Base-by-base conservation (phyloP, 2,329 filamentous ascomycete species). In the Sclerotinia borealis region DNA sequence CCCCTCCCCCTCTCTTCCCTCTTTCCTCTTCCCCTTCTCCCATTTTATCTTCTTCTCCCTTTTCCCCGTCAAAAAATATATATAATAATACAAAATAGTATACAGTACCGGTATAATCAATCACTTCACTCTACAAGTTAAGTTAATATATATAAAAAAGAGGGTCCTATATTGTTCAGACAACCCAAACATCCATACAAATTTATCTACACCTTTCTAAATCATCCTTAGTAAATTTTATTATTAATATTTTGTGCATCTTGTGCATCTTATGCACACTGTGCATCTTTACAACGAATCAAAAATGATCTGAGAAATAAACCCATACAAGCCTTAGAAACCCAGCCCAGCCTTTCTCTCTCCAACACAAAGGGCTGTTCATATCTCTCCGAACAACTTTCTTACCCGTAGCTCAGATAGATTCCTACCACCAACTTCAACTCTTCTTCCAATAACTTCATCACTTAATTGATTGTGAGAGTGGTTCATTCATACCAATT, bases 391-490 rank as follows among this genome's bases (percentile, higher is more conserved):
- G 52, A 56, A 43, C 52, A 56, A 43, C 52, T 43, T 43, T 37
- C 52, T 43, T 41, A 41, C 51, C 51, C 51, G 37, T 41, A 55
- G 25, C n/a, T n/a, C n/a, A 39, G 51, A 55, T 47, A 37, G 36
- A 1, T 37, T 37, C 36, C 36, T 37, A 37, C 11, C 36, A 13
- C 15, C 36, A 37, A 37, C 36, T 54, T 27, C 29, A 25, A 43
- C 27, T 56, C 54, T 56, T 59, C 56, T 49, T 61, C 48, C n/a
- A 55, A 55, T 25, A 55, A 55, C 48, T 47, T 55, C 37, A 61
- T 54, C 47, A 34, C 49, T 27, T 29, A 36, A 39, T 61, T 61
- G 48, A 61, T 36, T 43, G 59, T 25, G 37, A 31, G 37, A 15
- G 27, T 31, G 39, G 43, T 41, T 55, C 49, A 58, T 58, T 39